Conservation (phyloP, 768 basidiomycete genomes). For the Tricholoma sp. region DNA sequence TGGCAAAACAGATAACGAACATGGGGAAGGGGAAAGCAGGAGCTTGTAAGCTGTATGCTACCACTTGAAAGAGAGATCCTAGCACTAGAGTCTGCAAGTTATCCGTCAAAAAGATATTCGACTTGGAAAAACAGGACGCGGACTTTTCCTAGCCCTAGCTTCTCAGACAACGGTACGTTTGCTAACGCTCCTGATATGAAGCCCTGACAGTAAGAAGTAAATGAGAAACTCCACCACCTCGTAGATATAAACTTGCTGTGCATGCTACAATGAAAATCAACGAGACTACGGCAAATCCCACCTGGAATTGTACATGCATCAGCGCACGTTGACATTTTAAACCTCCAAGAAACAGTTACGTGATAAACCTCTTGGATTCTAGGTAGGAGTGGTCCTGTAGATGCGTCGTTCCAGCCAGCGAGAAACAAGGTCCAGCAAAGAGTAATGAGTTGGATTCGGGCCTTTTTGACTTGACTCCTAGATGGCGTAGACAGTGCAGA, state of each 20-base stretch:
- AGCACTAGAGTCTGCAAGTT: constrained; percentile 18
- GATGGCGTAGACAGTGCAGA: constrained; percentile 9
- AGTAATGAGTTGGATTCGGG: constrained; percentile 44
- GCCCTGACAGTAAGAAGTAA: constrained; percentile 15
- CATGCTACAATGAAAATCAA: constrained; percentile 50
- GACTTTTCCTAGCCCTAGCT: constrained; percentile 25
- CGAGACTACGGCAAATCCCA: constrained; percentile 48
- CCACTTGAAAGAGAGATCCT: constrained; percentile 34
- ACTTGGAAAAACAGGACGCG: neutral
- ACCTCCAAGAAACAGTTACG: constrained; percentile 37
- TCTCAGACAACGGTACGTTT: constrained; percentile 21
- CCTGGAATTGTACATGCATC: constrained; percentile 19
- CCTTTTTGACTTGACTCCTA: constrained; percentile 16
- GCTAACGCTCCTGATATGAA: constrained; percentile 23
- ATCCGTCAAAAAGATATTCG: neutral
- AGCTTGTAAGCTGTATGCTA: constrained; percentile 42
- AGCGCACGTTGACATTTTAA: neutral
- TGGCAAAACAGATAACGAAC: constrained; percentile 33
- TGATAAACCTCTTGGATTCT: constrained; percentile 55
- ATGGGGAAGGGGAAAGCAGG: constrained; percentile 51
- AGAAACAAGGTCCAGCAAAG: constrained; percentile 56
- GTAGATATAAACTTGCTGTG: constrained; percentile 23
- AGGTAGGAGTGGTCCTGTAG: constrained; percentile 70
- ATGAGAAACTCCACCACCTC: neutral
- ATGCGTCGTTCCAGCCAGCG: constrained; percentile 76